Evolutionary conservation across 768 basidiomycete genomes (phyloP).

Genomic region (Tubosaeta sp.): DNA sequence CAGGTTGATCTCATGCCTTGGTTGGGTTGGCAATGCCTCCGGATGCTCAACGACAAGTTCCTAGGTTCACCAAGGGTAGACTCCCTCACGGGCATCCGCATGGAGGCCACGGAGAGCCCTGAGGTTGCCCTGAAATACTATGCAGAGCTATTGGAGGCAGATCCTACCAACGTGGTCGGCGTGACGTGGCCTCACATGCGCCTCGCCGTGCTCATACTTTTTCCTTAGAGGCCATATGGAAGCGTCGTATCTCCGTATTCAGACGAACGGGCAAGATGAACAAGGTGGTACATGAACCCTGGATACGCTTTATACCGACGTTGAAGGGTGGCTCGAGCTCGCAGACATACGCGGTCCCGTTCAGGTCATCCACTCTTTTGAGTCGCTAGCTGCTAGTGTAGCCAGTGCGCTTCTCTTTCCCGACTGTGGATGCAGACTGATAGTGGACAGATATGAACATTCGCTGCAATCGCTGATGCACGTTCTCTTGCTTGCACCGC

Average conservation of each 20-base stretch:
- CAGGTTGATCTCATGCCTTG: conserved; percentile 4
- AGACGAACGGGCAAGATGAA: conserved; percentile 59
- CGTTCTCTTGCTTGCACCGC: conserved; percentile 74
- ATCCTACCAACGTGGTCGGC: conserved; percentile 69
- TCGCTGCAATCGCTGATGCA: conserved; percentile 78
- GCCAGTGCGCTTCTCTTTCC: conserved; percentile 50
- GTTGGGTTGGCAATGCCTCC: conserved; percentile 34
- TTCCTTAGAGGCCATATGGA: conserved; percentile 55
- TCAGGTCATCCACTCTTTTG: too few relatives aligned
- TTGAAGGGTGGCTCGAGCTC: conserved; percentile 85
- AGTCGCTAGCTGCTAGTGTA: too few relatives aligned
- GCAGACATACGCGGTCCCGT: too few relatives aligned
- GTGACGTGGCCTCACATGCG: conserved; percentile 26
- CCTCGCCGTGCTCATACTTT: not conserved
- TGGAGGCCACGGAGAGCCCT: conserved; percentile 63
- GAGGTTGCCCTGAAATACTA: conserved; percentile 62
- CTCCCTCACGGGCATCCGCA: conserved; percentile 70
- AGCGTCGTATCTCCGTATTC: conserved; percentile 74
- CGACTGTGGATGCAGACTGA: not conserved
- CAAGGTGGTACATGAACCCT: conserved; percentile 69
- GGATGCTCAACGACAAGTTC: conserved; percentile 61
- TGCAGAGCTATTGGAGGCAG: conserved; percentile 51
- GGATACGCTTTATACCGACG: conserved; percentile 85
- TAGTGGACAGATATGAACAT: conserved; percentile 53
- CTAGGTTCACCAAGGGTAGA: conserved; percentile 77